phyloP scores from a whole-genome alignment of 208 protist species.

The Trypanosoma rangeli region DNA sequence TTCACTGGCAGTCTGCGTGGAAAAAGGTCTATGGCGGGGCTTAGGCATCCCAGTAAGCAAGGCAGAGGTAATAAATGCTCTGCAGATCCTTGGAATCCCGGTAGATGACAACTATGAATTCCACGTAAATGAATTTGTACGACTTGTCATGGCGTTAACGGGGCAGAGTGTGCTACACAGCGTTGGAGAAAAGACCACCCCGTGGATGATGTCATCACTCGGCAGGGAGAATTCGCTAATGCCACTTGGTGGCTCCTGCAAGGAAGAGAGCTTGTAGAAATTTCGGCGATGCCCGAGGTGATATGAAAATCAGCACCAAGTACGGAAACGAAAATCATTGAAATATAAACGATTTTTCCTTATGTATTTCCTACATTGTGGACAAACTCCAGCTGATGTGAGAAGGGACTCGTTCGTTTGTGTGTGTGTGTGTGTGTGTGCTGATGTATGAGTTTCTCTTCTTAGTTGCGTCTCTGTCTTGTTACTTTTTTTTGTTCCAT shows the following conservation, averaged over 20 bases:
- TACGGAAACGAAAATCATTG: not conserved
- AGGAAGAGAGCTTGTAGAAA: conserved; percentile 4
- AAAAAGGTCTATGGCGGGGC: conserved; percentile 47
- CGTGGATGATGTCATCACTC: conserved; percentile 8
- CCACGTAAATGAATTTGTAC: conserved; percentile 36
- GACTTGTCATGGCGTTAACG: conserved; percentile 22
- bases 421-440: not conserved
- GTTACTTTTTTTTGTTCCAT: no score
- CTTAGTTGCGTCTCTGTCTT: not conserved
- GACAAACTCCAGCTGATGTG: not conserved
- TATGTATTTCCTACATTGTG: not conserved
- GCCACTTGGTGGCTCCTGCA: conserved; percentile 6
- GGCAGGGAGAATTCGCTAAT: conserved; percentile 19
- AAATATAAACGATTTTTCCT: no score
- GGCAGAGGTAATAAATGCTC: conserved; percentile 35
- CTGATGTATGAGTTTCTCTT: conserved; percentile 18
- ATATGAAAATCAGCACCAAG: not conserved
- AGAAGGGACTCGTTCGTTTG: not conserved
- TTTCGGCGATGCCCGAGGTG: not conserved
- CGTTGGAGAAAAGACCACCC: conserved; percentile 4
- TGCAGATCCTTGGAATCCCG: conserved; percentile 38
- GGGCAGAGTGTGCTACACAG: not conserved
- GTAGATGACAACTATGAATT: conserved; percentile 22
- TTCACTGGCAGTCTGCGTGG: conserved; percentile 42
- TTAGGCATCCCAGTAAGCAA: conserved; percentile 49